Conservation (phyloP, 2,329 filamentous ascomycete genomes). For the Diplodia seriata region DNA sequence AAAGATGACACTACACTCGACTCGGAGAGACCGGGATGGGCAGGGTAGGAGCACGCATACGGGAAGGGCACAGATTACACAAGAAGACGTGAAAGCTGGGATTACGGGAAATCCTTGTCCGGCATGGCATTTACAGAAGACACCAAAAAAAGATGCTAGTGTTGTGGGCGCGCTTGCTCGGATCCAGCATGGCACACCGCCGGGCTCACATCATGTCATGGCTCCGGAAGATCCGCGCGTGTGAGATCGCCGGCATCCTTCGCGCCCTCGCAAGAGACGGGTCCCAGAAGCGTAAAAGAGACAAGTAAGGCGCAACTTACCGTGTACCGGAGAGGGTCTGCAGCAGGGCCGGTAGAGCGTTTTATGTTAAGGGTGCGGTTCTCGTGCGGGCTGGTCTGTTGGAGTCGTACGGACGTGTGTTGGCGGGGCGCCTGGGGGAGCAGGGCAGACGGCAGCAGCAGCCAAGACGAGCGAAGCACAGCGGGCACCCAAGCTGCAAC, state of each 20-base stretch:
- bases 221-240: slow-evolving; percentile 25
- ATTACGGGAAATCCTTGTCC: neutral
- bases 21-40: slow-evolving; percentile 8
- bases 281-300: neutral
- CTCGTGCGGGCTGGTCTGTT: slow-evolving; percentile 11
- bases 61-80: neutral
- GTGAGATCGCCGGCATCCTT: slow-evolving; percentile 4
- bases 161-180: slow-evolving; percentile 18
- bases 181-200: slow-evolving; percentile 18
- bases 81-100: neutral
- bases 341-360: slow-evolving; percentile 1
- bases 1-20: neutral
- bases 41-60: neutral
- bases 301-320: slow-evolving; percentile 8
- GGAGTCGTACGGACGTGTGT: slow-evolving; percentile 23
- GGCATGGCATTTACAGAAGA: neutral
- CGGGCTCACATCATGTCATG: slow-evolving; percentile 19
- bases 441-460: slow-evolving; percentile 1
- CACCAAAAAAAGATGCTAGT: slow-evolving; percentile 9
- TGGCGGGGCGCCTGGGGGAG: slow-evolving; percentile 15
- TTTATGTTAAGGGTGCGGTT: slow-evolving; percentile 9
- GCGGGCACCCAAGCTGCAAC: slow-evolving; percentile 2
- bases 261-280: neutral
- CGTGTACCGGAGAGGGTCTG: neutral
- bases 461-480: neutral